Evolutionary conservation across 2,329 filamentous ascomycete species (phyloP).

Genomic region (Rhytidhysteron rufulum): DNA sequence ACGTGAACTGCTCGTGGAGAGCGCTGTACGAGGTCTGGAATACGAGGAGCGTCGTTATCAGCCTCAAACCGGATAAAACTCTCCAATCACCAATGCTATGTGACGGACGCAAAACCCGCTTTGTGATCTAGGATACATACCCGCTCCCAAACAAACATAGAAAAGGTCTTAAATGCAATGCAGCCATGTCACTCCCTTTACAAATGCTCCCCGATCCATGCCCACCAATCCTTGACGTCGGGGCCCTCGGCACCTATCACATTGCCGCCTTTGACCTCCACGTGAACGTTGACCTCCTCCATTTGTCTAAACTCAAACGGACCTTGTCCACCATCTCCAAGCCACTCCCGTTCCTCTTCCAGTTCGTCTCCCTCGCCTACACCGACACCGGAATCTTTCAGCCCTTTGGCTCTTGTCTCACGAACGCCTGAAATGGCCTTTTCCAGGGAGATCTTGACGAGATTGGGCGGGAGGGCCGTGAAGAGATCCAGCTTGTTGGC

Average conservation of each 20-base stretch:
- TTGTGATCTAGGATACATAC: no score
- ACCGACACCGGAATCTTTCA: conserved; percentile 77
- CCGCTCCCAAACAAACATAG: no score
- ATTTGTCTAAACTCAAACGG: conserved; percentile 78
- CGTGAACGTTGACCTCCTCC: conserved; percentile 74
- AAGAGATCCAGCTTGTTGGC: conserved; percentile 97
- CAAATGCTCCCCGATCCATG: conserved; percentile 78
- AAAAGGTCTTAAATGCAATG: no score
- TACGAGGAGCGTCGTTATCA: no score
- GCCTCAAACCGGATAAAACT: not conserved
- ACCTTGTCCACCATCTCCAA: conserved; percentile 75
- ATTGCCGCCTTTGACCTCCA: conserved; percentile 75
- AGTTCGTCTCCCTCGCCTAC: conserved; percentile 50
- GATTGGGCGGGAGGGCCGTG: conserved; percentile 74
- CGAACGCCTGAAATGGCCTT: conserved; percentile 76
- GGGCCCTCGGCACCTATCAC: conserved; percentile 58
- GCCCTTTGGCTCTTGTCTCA: conserved; percentile 67
- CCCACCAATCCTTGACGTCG: conserved; percentile 82
- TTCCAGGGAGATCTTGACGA: conserved; percentile 74
- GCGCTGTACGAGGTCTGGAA: no score
- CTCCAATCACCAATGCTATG: no score
- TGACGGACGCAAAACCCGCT: not conserved
- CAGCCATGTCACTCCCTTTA: conserved; percentile 35
- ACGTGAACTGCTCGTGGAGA: no score
- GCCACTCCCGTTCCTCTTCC: conserved; percentile 73